Evolutionary conservation across 2,329 filamentous ascomycete species (phyloP).

Genomic region (Stachybotrys elegans): DNA sequence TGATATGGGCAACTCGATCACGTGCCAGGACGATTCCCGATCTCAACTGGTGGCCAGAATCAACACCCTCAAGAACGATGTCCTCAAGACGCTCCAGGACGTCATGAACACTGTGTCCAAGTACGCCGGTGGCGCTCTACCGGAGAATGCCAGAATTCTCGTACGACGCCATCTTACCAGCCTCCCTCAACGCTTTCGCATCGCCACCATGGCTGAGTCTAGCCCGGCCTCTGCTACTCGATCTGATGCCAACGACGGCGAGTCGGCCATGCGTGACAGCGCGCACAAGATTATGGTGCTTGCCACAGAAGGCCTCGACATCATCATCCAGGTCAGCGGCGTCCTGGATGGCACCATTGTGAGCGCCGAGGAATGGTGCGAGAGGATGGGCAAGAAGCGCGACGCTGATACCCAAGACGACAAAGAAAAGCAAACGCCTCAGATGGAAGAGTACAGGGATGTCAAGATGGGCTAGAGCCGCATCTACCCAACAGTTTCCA

Average conservation of each 20-base stretch:
- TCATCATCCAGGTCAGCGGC: constrained; percentile 86
- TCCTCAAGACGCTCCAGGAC: constrained; percentile 73
- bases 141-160: constrained; percentile 78
- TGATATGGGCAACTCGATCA: no score
- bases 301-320: constrained; percentile 85
- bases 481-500: no score
- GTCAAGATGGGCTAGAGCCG: neutral
- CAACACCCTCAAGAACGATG: constrained; percentile 60
- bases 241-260: constrained; percentile 26
- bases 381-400: constrained; percentile 55
- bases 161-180: constrained; percentile 81
- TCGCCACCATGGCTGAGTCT: constrained; percentile 51
- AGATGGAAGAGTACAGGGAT: constrained; percentile 10
- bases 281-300: constrained; percentile 79
- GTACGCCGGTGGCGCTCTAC: constrained; percentile 86
- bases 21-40: constrained; percentile 24
- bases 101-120: constrained; percentile 82
- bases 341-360: constrained; percentile 86
- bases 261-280: constrained; percentile 39
- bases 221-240: constrained; percentile 12
- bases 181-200: constrained; percentile 75
- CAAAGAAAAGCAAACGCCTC: constrained; percentile 20
- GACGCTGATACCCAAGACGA: constrained; percentile 17
- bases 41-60: constrained; percentile 57
- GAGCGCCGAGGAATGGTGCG: constrained; percentile 89